Percentiles rank a stretch among this genome's conserved stretches.
Conservation (phyloP, 768 basidiomycete genomes). For the Calvatia gigantea region DNA sequence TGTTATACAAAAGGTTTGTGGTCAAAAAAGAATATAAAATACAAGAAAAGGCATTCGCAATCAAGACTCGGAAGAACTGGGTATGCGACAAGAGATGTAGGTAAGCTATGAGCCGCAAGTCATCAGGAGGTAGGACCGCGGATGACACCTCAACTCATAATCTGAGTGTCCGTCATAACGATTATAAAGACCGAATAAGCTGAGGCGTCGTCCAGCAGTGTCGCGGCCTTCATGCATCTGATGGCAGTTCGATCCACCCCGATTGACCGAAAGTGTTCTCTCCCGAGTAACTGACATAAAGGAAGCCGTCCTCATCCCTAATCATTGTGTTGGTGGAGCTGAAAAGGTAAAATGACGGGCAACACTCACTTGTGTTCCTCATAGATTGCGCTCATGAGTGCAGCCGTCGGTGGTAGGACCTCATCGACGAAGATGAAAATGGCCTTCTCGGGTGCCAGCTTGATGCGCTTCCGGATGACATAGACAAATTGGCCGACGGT, state of each 20-base stretch:
- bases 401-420: constrained; percentile 95
- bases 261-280: constrained; percentile 90
- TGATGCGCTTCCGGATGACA: constrained; percentile 99
- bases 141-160: constrained; percentile 2
- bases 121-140: background rate
- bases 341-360: background rate
- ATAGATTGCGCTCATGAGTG: constrained; percentile 97
- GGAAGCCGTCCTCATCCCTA: constrained; percentile 98
- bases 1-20: constrained; percentile 8
- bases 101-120: constrained; percentile 1
- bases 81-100: constrained; percentile 1
- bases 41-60: constrained; percentile 7
- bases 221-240: constrained; percentile 35
- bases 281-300: constrained; percentile 97
- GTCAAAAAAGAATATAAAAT: constrained; percentile 8
- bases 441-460: constrained; percentile 98
- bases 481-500: constrained; percentile 99
- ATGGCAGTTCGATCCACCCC: constrained; percentile 45
- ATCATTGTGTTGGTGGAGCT: background rate
- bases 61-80: background rate
- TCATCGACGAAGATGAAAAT: constrained; percentile 99
- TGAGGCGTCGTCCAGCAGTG: constrained; percentile 2
- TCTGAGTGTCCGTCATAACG: constrained; percentile 1
- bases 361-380: constrained; percentile 95
- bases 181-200: constrained; percentile 1